Evolutionary conservation across 768 basidiomycete species (phyloP).

Genomic region (Phanerodontia chrysosporium): DNA sequence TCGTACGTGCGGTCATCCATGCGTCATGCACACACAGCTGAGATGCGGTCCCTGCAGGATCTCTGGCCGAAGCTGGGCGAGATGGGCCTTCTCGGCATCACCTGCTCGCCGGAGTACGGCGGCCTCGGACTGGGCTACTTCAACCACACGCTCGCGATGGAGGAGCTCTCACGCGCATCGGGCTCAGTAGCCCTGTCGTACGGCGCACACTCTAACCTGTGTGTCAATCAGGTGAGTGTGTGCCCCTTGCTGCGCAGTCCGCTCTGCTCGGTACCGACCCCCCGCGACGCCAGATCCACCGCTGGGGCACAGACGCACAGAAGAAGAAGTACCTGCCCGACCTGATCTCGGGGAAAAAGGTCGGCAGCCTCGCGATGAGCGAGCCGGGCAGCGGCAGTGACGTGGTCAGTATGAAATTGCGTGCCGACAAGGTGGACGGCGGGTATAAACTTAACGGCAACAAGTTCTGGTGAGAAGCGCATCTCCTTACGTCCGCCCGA

Average conservation of each 20-base stretch:
- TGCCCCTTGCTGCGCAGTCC: background rate
- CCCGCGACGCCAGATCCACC: slow-evolving; percentile 44
- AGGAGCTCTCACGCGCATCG: slow-evolving; percentile 85
- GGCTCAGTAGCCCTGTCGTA: slow-evolving; percentile 92
- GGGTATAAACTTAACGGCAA: slow-evolving; percentile 83
- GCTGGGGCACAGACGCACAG: slow-evolving; percentile 81
- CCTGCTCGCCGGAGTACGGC: slow-evolving; percentile 75
- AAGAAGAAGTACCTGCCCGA: slow-evolving; percentile 82
- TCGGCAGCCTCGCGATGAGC: slow-evolving; percentile 93
- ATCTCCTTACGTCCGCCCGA: background rate
- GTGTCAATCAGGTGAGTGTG: slow-evolving; percentile 41
- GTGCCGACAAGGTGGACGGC: slow-evolving; percentile 71
- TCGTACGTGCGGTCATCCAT: slow-evolving; percentile 37
- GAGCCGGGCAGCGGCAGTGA: slow-evolving; percentile 91
- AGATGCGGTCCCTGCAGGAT: slow-evolving; percentile 41
- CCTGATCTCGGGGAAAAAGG: slow-evolving; percentile 73
- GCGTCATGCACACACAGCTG: background rate
- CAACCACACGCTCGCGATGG: slow-evolving; percentile 90
- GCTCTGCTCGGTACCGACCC: no score
- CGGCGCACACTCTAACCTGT: slow-evolving; percentile 89
- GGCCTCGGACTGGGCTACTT: slow-evolving; percentile 83
- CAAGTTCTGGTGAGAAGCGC: slow-evolving; percentile 76
- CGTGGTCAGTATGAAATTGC: slow-evolving; percentile 90
- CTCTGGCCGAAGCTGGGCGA: slow-evolving; percentile 86
- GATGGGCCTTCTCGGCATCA: slow-evolving; percentile 91